Evolutionary conservation across 371 early-diverging fungal genomes (phyloP).

Genomic region (Lichtheimia ramosa): DNA sequence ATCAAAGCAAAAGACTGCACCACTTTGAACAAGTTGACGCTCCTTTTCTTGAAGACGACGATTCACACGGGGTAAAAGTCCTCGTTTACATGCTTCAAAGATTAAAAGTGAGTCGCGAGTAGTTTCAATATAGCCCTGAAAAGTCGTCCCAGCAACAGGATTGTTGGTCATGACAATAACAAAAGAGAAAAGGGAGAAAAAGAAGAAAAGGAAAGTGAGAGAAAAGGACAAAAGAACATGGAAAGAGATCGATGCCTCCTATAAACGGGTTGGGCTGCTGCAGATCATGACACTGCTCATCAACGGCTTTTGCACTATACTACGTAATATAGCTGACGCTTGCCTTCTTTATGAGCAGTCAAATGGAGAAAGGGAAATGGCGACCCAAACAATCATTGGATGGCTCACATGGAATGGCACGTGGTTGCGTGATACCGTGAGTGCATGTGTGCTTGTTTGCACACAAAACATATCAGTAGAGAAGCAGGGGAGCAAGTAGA

Average conservation of each 20-base stretch:
- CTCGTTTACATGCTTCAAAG: slow-evolving; percentile 66
- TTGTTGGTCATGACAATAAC: neutral
- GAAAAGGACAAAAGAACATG: neutral
- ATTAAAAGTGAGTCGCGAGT: slow-evolving; percentile 68
- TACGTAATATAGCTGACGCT: too few relatives aligned
- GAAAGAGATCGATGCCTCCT: slow-evolving; percentile 1
- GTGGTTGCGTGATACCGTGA: slow-evolving; percentile 2
- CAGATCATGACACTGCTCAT: neutral
- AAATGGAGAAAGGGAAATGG: too few relatives aligned
- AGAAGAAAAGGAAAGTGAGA: neutral
- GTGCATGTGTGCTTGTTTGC: neutral
- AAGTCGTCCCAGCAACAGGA: slow-evolving; percentile 30
- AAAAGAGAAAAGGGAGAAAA: neutral
- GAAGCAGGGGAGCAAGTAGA: too few relatives aligned
- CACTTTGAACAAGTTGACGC: slow-evolving; percentile 55
- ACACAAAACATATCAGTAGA: too few relatives aligned
- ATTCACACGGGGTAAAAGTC: slow-evolving; percentile 53
- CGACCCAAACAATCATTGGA: slow-evolving; percentile 2
- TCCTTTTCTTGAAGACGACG: slow-evolving; percentile 65
- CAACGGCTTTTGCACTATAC: neutral
- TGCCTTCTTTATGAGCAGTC: too few relatives aligned
- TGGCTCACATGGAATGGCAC: slow-evolving; percentile 7
- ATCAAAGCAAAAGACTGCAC: slow-evolving; percentile 72
- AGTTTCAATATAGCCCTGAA: slow-evolving; percentile 52
- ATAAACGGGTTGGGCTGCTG: slow-evolving; percentile 1